A percentile compares a stretch with the other conserved stretches of the same genome.
These are phyloP conservation scores for Globisporangium okanoganense DNA, from an alignment of 352 stramenopile species.

Conservation along the genomic window DNA sequence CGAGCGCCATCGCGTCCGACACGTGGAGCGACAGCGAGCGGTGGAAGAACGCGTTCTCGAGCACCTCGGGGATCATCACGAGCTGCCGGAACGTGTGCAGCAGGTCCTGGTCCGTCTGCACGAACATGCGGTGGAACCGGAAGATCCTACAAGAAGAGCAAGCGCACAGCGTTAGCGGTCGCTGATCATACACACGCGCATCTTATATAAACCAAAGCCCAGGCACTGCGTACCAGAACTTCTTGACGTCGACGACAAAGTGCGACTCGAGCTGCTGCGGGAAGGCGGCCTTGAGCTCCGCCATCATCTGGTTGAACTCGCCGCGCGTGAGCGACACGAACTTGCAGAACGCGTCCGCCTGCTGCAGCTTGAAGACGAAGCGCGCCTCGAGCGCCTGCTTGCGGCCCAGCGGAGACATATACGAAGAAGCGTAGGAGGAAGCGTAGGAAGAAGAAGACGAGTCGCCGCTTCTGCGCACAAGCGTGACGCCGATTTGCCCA, in stretches of 20 bases:
- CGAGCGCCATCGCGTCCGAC: conserved; percentile 3
- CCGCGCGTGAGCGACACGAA: conserved; percentile 15
- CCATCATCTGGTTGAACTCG: conserved; percentile 19
- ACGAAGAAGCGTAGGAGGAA: too few species aligned
- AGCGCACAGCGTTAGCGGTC: not conserved
- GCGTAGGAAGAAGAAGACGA: not conserved
- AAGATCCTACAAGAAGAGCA: conserved; percentile 17
- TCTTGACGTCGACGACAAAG: conserved; percentile 21
- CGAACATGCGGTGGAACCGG: conserved; percentile 14
- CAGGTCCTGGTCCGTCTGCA: conserved; percentile 19
- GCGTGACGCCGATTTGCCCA: conserved; percentile 17
- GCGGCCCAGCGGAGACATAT: too few species aligned
- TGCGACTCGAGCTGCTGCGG: conserved; percentile 19
- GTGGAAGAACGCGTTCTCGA: conserved; percentile 24
- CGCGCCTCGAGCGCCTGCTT: not conserved
- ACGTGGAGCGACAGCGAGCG: conserved; percentile 8
- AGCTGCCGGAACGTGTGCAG: conserved; percentile 26
- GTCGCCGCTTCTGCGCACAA: not conserved
- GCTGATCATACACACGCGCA: not conserved
- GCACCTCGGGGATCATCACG: conserved; percentile 24
- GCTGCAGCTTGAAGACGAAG: conserved; percentile 16
- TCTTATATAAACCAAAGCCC: too few species aligned
- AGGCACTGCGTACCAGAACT: conserved; percentile 20
- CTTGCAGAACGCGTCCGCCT: conserved; percentile 15
- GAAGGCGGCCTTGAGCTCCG: conserved; percentile 15